Base-by-base conservation (phyloP, 225 moss, liverwort and hornwort species). In the Marchantia paleacea region DNA sequence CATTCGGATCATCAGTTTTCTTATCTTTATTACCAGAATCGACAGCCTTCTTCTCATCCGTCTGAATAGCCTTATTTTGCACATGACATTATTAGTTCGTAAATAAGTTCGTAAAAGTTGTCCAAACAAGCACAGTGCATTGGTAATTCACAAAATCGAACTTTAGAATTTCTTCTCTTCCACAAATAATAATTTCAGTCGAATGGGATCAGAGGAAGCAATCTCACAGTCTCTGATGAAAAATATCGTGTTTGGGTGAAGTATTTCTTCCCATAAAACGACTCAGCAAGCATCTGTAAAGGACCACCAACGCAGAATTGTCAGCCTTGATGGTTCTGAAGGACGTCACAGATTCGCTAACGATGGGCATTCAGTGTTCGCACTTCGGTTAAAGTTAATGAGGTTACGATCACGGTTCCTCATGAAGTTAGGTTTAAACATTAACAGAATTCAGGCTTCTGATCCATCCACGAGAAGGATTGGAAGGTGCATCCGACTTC, bases 181-280 rank as follows among this genome's bases (percentile, higher is more conserved):
- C 10, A 13, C 47, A 48, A 71, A 4, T 65, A 50, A 16, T 19
- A 19, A 39, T 22, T 20, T 49, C 19, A 6, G 14, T 20, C 4
- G 31, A 12, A 50, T 48, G 47, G 20, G 20, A 70, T 48, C 47
- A 49, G 72, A 18, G 52, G n/a, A 8, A 55, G 75, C 9, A 58
- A 60, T 76, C 75, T 76, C 20, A 76, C 75, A 0, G 75, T 31
- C 11, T 8, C 13, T 76, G 75, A 76, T 58, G 75, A 57, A 58
- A 60, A 22, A 60, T 20, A 28, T 47, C 75, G 57, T 60, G 22
- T 61, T 31, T 76, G 75, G 22, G 22, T 16, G 31, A 8, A 39
- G 24, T 72, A 72, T 3, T 13, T 55, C 15, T 74, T 74, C 26
- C 28, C 24, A n/a, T 14, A 28, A 55, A 74, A 12, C 7, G 30